Evolutionary conservation across 2,329 filamentous ascomycete genomes (phyloP).

Genomic region (Metarhizium sp.): DNA sequence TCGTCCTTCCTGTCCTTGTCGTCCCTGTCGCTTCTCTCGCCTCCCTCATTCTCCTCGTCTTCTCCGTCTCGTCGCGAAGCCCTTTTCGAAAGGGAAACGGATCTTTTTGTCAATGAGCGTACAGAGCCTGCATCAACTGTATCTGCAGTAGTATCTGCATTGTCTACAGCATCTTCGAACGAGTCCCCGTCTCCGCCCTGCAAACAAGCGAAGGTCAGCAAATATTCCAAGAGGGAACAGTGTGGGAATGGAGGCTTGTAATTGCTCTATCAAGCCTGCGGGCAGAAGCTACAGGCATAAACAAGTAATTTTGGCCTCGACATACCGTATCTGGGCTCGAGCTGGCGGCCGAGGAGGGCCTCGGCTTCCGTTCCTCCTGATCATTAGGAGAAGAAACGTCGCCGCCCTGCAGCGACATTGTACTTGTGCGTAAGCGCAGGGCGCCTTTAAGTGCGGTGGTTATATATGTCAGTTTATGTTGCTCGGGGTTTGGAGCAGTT

Average conservation of each 20-base stretch:
- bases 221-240: background rate
- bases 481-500: background rate
- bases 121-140: slow-evolving; percentile 57
- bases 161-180: slow-evolving; percentile 76
- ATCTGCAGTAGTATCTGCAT: slow-evolving; percentile 37
- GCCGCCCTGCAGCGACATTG: slow-evolving; percentile 25
- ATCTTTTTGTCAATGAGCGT: slow-evolving; percentile 52
- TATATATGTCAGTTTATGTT: background rate
- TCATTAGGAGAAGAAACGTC: slow-evolving; percentile 17
- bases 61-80: slow-evolving; percentile 11
- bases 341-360: slow-evolving; percentile 20
- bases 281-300: background rate
- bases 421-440: slow-evolving; percentile 7
- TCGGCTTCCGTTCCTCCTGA: slow-evolving; percentile 14
- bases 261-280: background rate
- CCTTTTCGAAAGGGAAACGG: slow-evolving; percentile 24
- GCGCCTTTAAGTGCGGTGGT: background rate
- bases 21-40: background rate
- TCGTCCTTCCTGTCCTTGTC: background rate
- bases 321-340: slow-evolving; percentile 20
- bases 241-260: background rate
- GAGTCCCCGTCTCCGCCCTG: slow-evolving; percentile 27
- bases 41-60: background rate
- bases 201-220: slow-evolving; percentile 9
- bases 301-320: slow-evolving; percentile 1